These are phyloP conservation scores for Lachnellula hyalina DNA, from an alignment of 2,329 filamentous ascomycete genomes.

Conservation along the genomic window DNA sequence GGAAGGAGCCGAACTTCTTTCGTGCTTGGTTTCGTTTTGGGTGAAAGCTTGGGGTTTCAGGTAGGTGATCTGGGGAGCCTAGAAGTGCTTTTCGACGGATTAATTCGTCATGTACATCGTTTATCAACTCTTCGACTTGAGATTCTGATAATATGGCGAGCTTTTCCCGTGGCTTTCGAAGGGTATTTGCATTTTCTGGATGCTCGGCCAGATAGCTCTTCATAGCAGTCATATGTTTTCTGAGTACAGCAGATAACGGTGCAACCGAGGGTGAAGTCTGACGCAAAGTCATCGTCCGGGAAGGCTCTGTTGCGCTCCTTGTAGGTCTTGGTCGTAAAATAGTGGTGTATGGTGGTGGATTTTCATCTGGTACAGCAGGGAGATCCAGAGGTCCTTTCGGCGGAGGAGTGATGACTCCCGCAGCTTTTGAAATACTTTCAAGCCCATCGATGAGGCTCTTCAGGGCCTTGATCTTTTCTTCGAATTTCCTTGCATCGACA, in stretches of 20 bases:
- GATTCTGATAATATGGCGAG: constrained; percentile 4
- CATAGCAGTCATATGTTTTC: constrained; percentile 9
- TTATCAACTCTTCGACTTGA: constrained; percentile 18
- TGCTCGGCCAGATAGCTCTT: constrained; percentile 4
- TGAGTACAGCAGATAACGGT: not conserved
- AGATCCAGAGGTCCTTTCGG: not conserved
- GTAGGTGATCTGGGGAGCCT: not conserved
- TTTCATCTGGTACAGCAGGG: constrained; percentile 1
- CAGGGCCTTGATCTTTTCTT: constrained; percentile 17
- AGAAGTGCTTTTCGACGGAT: constrained; percentile 17
- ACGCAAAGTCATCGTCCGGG: not conserved
- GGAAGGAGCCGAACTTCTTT: constrained; percentile 11
- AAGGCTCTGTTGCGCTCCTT: not conserved
- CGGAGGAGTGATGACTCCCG: constrained; percentile 3
- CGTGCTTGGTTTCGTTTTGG: constrained; percentile 17
- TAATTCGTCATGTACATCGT: constrained; percentile 20
- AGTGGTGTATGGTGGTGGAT: constrained; percentile 17
- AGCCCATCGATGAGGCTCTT: constrained; percentile 21
- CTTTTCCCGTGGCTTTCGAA: constrained; percentile 9
- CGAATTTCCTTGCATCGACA: constrained; percentile 20
- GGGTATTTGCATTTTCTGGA: not conserved
- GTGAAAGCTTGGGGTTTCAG: constrained; percentile 3
- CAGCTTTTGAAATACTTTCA: constrained; percentile 17
- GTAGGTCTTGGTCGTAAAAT: not conserved
- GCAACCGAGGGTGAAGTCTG: not conserved